Evolutionary conservation across 2,329 filamentous ascomycete genomes (phyloP), one percentile per base, ranked within the genome.

Genomic region (Pseudogymnoascus sp.): DNA sequence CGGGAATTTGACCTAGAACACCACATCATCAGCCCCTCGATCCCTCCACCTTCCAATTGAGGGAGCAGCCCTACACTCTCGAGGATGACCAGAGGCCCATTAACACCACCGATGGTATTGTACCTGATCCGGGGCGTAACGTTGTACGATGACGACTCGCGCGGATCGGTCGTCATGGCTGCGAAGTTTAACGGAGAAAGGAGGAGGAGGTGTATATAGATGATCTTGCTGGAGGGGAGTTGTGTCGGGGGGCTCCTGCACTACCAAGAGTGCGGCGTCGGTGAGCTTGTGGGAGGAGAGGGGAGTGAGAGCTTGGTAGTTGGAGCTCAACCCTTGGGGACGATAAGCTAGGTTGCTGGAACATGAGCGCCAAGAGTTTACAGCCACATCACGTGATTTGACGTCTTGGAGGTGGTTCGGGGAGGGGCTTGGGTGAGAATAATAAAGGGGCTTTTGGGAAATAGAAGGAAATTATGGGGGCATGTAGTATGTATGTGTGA

Each of bases 21-120:
- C 42, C 50, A 50, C 35, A 60, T 28, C 28, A 59, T 64, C 44
- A 63, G 53, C 38, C 36, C 21, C 40, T 28, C 10, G 23, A 2
- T 35, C 40, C 35, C 10, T 60, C 23, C 62, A 44, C 26, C 13
- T 42, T 60, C 17, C 23, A 21, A 50, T 60, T 36, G 38, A 64
- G 2, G 33, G 13, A 19, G 15, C 35, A 19, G 15, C 35, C 57
- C 26, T 62, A 96, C 93, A 85, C 96, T 96, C 76, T 97, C 95
- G 70, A 99, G 85, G 74, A 99, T 93, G 75, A 99, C 95, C 78
- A 99, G 85, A 73, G 95, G 95, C 65, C 95, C 95, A 80, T 99
- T 99, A 79, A 99, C 88, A 82, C 93, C 93, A 74, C 92, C 91
- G 75, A 99, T 92, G 72, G 95, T 99, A 82, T 99, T 99, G 86